phyloP scores from a whole-genome alignment of 2,329 filamentous ascomycete genomes.

The Calonectria pseudoreteaudii region DNA sequence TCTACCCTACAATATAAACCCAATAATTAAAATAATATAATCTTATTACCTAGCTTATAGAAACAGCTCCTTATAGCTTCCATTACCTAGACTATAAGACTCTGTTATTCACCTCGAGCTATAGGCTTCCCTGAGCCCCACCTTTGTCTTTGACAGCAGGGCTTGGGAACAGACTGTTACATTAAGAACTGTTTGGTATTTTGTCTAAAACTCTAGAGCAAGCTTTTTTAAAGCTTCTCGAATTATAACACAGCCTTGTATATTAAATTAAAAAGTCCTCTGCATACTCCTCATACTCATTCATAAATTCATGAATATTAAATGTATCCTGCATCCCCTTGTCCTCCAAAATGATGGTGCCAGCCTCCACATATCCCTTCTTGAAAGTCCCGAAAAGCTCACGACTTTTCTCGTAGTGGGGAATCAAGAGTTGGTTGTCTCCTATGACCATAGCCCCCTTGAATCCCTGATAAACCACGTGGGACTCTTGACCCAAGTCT shows the following conservation, averaged over 20 bases:
- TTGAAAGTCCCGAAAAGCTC: constrained; percentile 32
- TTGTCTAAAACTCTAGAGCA: no score
- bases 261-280: constrained; percentile 31
- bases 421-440: constrained; percentile 39
- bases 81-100: no score
- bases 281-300: constrained; percentile 37
- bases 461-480: constrained; percentile 36
- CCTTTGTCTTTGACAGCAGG: no score
- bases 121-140: no score
- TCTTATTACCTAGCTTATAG: no score
- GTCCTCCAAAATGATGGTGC: constrained; percentile 22
- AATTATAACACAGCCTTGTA: background rate
- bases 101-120: no score
- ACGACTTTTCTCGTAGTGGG: constrained; percentile 28
- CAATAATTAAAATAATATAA: no score
- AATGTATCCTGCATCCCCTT: constrained; percentile 26
- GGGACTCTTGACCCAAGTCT: constrained; percentile 22
- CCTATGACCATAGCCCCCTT: constrained; percentile 38
- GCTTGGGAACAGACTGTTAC: no score
- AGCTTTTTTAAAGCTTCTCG: no score
- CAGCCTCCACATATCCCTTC: constrained; percentile 30
- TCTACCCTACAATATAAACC: no score
- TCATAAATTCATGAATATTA: constrained; percentile 32
- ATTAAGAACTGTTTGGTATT: no score
- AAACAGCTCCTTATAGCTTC: no score